Evolutionary conservation across 148 eudicot genomes (phyloP), one percentile per base, ranked within the genome.

Genomic region (Chenopodium berlandieri): DNA sequence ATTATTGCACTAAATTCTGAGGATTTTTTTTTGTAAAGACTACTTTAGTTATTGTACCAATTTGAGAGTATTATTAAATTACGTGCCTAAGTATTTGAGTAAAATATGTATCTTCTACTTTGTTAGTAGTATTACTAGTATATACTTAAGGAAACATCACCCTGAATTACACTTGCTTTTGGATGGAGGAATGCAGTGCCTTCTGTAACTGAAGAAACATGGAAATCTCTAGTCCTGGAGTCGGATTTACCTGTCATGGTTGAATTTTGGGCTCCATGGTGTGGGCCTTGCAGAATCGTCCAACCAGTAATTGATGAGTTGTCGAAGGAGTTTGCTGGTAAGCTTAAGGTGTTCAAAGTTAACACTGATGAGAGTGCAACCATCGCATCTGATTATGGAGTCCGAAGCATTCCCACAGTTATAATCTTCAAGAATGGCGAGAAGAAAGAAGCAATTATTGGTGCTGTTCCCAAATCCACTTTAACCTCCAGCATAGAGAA

Each of bases 201-300:
- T 69, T 47, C 92, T 62, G 89, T 90, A 47, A 84, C 85, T 19
- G 97, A 92, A 70, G 79, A 77, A 4, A 80, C 86, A 40, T 95
- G 94, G 93, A 87, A 95, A 77, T 82, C 91, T 37, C 86, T 79
- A 44, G 98, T 93, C 13, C 82, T 95, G 23, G 93, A 90, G 75
- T 88, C 86, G 16, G 87, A 86, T 46, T 48, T 78, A 25, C 90
- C 95, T 1, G 97, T 91, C 52, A 86, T 93, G 75, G 95, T 95
- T 60, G 99, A 92, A 75, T 95, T 95, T 86, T 95, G 98, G 99
- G 99, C 99, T 76, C 97, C 97, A 69, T 95, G 97, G 99, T 95
- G 99, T 73, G 97, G 97, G 37, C 99, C 98, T 17, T 95, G 99
- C 85, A 93, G 95, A 68, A 92, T 95, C 88, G 91, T 95, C 81